Percentiles rank a stretch among this genome's conserved stretches.
Evolutionary conservation across 352 stramenopile species (phyloP).

Genomic region (Phytophthora ramorum): DNA sequence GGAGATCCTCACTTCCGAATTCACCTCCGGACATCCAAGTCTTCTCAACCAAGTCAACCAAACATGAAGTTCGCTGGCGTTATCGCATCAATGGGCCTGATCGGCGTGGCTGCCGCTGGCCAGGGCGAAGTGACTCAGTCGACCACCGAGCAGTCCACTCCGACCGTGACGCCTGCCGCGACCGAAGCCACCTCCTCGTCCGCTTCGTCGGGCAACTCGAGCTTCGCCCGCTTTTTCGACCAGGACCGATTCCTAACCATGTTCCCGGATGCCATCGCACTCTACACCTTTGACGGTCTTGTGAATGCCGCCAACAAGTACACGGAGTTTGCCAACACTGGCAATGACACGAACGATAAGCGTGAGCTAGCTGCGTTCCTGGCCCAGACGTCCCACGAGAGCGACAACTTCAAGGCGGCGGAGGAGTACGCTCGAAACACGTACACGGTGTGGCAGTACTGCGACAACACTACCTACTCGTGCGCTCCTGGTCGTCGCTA

Average conservation of each 20-base stretch:
- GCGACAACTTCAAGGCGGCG: constrained; percentile 48
- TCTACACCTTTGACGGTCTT: constrained; percentile 55
- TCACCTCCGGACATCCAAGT: constrained; percentile 17
- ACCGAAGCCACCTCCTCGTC: background rate
- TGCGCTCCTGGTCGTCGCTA: constrained; percentile 49
- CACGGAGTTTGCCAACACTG: constrained; percentile 52
- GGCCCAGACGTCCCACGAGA: constrained; percentile 52
- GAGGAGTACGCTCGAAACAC: constrained; percentile 50
- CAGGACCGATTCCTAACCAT: constrained; percentile 38
- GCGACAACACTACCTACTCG: constrained; percentile 41
- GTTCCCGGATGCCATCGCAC: constrained; percentile 45
- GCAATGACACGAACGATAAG: constrained; percentile 47
- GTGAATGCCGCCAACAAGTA: constrained; percentile 50
- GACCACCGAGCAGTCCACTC: constrained; percentile 18
- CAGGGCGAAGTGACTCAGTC: constrained; percentile 15
- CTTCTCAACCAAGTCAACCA: background rate
- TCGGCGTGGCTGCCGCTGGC: constrained; percentile 22
- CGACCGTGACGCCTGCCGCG: constrained; percentile 11
- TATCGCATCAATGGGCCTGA: constrained; percentile 23
- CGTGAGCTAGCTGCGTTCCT: constrained; percentile 55
- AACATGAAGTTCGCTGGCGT: constrained; percentile 27
- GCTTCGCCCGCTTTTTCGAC: constrained; percentile 49
- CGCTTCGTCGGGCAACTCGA: background rate
- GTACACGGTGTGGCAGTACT: constrained; percentile 54
- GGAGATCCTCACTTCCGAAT: constrained; percentile 28